phyloP scores from a whole-genome alignment of 2,329 filamentous ascomycete genomes.

The Colletotrichum spaethianum region DNA sequence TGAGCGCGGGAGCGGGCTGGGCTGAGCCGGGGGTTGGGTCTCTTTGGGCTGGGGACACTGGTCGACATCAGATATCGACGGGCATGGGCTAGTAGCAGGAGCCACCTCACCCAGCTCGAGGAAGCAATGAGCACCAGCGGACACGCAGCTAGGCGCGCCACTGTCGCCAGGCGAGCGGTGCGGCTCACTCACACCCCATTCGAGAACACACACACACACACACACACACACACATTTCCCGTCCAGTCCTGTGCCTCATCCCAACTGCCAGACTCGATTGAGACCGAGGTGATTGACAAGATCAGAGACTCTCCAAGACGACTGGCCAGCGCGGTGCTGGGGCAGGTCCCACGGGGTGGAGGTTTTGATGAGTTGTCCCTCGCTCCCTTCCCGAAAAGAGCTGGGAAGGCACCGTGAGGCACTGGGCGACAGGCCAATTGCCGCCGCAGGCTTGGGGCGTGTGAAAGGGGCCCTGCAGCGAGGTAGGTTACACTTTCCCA shows the following conservation, averaged over 20 bases:
- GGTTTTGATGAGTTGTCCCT: constrained; percentile 40
- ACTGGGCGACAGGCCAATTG: constrained; percentile 36
- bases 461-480: constrained; percentile 28
- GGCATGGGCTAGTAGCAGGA: background rate
- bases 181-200: background rate
- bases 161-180: background rate
- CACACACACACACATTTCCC: background rate
- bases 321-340: background rate
- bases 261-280: background rate
- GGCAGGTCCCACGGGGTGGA: constrained; percentile 35
- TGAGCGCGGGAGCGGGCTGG: constrained; percentile 36
- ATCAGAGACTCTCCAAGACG: background rate
- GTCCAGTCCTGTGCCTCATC: constrained; percentile 12
- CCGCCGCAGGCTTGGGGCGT: constrained; percentile 36
- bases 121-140: background rate
- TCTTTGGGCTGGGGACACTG: constrained; percentile 24
- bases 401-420: constrained; percentile 21
- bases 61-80: background rate
- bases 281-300: background rate
- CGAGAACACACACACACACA: background rate
- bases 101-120: background rate
- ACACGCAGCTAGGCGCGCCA: background rate
- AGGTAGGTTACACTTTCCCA: background rate
- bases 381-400: constrained; percentile 40
- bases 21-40: constrained; percentile 33